These are phyloP conservation scores for Rhizophagus sp. DNA, from an alignment of 192 early-diverging fungal genomes.

Conservation along the genomic window DNA sequence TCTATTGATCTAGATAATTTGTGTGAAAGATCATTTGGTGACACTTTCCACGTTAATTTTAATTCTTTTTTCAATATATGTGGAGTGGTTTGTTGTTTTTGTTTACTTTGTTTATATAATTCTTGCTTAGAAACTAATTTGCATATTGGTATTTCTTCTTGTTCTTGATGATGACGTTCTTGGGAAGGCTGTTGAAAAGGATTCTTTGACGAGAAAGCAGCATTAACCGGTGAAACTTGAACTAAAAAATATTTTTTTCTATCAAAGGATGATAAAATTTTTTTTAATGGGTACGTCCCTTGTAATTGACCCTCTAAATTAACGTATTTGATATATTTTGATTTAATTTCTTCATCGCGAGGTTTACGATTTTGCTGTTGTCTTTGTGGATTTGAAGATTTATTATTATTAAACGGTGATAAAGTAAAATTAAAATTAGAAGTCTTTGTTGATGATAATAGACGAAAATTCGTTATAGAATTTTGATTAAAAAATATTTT, in stretches of 20 bases:
- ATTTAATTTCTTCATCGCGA: constrained; percentile 58
- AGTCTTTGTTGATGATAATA: background rate
- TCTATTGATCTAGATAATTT: constrained; percentile 47
- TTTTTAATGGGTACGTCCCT: constrained; percentile 33
- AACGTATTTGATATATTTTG: constrained; percentile 47
- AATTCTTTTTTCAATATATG: constrained; percentile 49
- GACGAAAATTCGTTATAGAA: background rate
- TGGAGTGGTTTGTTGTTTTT: constrained; percentile 42
- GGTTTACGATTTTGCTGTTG: constrained; percentile 29
- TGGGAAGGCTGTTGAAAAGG: background rate
- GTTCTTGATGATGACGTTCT: background rate
- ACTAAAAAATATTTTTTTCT: constrained; percentile 46
- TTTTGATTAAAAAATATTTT: background rate
- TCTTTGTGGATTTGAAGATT: background rate
- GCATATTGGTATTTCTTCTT: constrained; percentile 42
- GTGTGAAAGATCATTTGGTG: constrained; percentile 50
- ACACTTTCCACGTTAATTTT: constrained; percentile 54
- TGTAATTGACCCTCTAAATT: constrained; percentile 41
- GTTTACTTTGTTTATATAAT: constrained; percentile 46
- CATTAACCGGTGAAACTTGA: constrained; percentile 42
- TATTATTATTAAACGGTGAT: background rate
- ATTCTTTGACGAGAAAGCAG: background rate
- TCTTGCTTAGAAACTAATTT: constrained; percentile 51
- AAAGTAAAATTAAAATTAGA: no score
- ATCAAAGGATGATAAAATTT: constrained; percentile 43